Percentiles rank a stretch among this genome's conserved stretches.
These are phyloP conservation scores for Aspergillus fumigatus DNA, from an alignment of 2,329 filamentous ascomycete genomes.

Conservation along the genomic window DNA sequence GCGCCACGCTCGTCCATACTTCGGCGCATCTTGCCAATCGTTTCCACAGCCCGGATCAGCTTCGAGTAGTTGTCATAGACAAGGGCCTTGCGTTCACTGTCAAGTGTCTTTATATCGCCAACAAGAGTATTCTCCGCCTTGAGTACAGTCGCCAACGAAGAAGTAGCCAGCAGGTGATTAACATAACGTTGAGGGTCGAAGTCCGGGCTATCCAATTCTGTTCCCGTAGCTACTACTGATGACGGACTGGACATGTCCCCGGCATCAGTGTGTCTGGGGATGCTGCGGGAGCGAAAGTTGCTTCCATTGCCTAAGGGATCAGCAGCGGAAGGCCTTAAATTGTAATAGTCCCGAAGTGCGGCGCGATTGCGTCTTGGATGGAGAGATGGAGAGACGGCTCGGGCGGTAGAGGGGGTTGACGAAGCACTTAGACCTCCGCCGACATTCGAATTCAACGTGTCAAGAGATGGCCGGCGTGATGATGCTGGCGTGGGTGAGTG, in stretches of 20 bases:
- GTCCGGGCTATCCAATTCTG: conserved; percentile 66
- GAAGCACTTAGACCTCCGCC: conserved; percentile 41
- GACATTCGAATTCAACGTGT: conserved; percentile 58
- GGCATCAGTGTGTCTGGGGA: conserved; percentile 38
- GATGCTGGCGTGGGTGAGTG: conserved; percentile 62
- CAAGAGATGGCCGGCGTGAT: conserved; percentile 70
- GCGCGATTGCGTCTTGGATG: conserved; percentile 65
- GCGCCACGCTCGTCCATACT: conserved; percentile 45
- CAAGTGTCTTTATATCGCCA: conserved; percentile 76
- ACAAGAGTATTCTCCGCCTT: conserved; percentile 45
- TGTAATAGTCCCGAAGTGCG: conserved; percentile 92
- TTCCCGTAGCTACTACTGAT: conserved; percentile 26
- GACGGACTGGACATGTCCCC: conserved; percentile 37
- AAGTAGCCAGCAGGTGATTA: conserved; percentile 37
- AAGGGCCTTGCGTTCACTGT: conserved; percentile 92
- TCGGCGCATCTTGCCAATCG: conserved; percentile 67
- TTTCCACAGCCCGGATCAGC: conserved; percentile 92
- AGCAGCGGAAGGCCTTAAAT: conserved; percentile 56
- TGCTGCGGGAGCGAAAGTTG: conserved; percentile 31
- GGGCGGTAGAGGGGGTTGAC: conserved; percentile 37
- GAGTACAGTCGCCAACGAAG: conserved; percentile 40
- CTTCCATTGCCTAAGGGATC: conserved; percentile 24
- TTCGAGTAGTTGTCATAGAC: conserved; percentile 99
- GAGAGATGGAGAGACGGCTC: conserved; percentile 34
- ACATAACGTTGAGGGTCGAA: conserved; percentile 67